Evolutionary conservation across 768 basidiomycete species (phyloP), one percentile per base, ranked within the genome.

Genomic region (Phlegmacium glaucopus): DNA sequence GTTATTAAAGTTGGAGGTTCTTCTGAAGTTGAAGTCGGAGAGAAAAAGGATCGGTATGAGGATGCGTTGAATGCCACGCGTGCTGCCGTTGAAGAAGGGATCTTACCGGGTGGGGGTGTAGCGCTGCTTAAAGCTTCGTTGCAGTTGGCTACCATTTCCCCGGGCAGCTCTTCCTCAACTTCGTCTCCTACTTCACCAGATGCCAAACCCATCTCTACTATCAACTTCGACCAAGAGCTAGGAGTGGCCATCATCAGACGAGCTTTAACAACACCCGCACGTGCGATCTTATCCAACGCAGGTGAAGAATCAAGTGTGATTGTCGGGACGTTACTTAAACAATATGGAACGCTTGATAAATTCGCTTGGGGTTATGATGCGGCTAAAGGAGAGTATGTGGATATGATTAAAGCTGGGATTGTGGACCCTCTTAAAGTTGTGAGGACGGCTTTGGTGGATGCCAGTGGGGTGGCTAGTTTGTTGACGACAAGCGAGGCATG

Each of bases 1-100:
- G 94, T 98, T 70, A 97, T 97, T 79, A 94, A 92, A 71, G 95
- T 97, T 52, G 95, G 95, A 47, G 95, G 95, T 13, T 73, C 85
- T 17, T 83, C 79, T 44, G 95, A 98, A 68, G 95, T 97, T 43
- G 95, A 97, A 71, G 95, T 98, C 50, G 79, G 94, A 6, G 95
- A 98, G 80, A 98, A 97, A 90, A 96, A 98, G 83, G 95, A 98
- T 66, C 80, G 94, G 30, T 97, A 96, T 61, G 94, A 97, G 57
- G 93, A 95, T 62, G 94, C 94, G 1, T 78, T 97, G 39, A 96
- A 96, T 66, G 94, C 94, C n/a, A 98, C 95, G 4, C 87, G 95
- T 34, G 95, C 95, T 18, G 94, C 95, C 38, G 95, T 98, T 26
- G 95, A 97, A 72, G 94, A 99, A 68, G 95, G 95, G 63, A 96